Conservation (phyloP, 805 yeast genomes). For the Cyberlindnera amylophila region DNA sequence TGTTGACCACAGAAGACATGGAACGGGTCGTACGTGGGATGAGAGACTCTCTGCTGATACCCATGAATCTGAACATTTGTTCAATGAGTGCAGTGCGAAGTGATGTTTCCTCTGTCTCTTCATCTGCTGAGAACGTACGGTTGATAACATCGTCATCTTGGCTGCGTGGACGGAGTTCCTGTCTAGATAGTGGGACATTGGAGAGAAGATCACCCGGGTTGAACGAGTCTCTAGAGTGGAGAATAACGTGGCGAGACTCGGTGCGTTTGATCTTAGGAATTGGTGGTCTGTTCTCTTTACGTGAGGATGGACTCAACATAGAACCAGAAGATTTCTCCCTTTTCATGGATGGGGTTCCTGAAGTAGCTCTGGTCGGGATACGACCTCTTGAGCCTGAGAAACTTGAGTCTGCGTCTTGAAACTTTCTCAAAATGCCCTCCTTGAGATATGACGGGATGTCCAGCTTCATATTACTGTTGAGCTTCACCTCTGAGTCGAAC, state of each 20-base stretch:
- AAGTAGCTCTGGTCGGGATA: conserved; percentile 9
- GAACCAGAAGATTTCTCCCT: conserved; percentile 11
- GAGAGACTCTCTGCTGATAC: conserved; percentile 46
- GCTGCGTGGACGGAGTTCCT: conserved; percentile 1
- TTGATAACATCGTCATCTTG: conserved; percentile 3
- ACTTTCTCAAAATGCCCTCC: conserved; percentile 49
- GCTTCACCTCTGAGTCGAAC: conserved; percentile 64
- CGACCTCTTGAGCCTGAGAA: conserved; percentile 13
- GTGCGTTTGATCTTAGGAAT: conserved; percentile 14
- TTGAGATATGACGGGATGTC: conserved; percentile 63
- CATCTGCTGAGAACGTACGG: conserved; percentile 28
- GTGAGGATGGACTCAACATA: conserved; percentile 12
- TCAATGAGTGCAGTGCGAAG: conserved; percentile 64
- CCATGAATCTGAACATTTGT: conserved; percentile 63
- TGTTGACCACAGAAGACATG: conserved; percentile 11
- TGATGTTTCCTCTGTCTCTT: conserved; percentile 68
- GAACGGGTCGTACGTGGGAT: conserved; percentile 22
- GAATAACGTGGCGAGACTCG: conserved; percentile 44
- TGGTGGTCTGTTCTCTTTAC: conserved; percentile 11
- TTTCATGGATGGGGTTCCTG: not conserved
- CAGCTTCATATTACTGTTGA: conserved; percentile 47
- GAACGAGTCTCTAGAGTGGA: conserved; percentile 50
- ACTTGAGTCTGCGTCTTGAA: conserved; percentile 24
- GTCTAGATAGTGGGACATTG: conserved; percentile 65
- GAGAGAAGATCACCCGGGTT: conserved; percentile 87